These are phyloP conservation scores for Dothistroma pini DNA, from an alignment of 2,329 filamentous ascomycete species.

Conservation along the genomic window DNA sequence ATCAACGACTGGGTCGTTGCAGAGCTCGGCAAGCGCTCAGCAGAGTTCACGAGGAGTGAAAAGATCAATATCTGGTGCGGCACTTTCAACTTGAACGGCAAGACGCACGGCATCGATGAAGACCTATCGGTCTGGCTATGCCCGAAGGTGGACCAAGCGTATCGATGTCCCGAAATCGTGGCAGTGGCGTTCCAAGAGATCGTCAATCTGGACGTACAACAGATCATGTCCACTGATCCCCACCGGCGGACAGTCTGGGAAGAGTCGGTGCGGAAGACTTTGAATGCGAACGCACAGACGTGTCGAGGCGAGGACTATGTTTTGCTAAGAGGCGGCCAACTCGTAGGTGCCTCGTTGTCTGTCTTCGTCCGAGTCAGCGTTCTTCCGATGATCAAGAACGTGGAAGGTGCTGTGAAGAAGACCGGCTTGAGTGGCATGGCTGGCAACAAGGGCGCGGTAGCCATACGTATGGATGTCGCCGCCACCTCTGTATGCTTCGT, in stretches of 20 bases:
- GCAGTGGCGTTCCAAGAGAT: constrained; percentile 97
- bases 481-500: constrained; percentile 93
- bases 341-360: constrained; percentile 89
- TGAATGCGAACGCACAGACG: constrained; percentile 68
- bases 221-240: constrained; percentile 98
- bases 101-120: constrained; percentile 69
- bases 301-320: constrained; percentile 76
- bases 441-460: constrained; percentile 96
- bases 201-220: constrained; percentile 93
- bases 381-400: constrained; percentile 84
- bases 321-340: constrained; percentile 81
- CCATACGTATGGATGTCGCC: constrained; percentile 90
- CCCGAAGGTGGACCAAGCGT: constrained; percentile 55
- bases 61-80: constrained; percentile 78
- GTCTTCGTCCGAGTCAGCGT: constrained; percentile 81
- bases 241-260: constrained; percentile 84
- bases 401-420: constrained; percentile 95
- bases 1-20: constrained; percentile 84
- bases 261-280: constrained; percentile 66
- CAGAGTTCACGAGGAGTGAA: constrained; percentile 72
- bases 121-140: constrained; percentile 87
- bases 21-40: constrained; percentile 63
- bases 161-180: constrained; percentile 73
- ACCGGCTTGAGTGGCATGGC: constrained; percentile 93
- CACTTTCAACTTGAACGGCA: constrained; percentile 93